Evolutionary conservation across 2,329 filamentous ascomycete genomes (phyloP).

Genomic region (Biscogniauxia mediterranea): DNA sequence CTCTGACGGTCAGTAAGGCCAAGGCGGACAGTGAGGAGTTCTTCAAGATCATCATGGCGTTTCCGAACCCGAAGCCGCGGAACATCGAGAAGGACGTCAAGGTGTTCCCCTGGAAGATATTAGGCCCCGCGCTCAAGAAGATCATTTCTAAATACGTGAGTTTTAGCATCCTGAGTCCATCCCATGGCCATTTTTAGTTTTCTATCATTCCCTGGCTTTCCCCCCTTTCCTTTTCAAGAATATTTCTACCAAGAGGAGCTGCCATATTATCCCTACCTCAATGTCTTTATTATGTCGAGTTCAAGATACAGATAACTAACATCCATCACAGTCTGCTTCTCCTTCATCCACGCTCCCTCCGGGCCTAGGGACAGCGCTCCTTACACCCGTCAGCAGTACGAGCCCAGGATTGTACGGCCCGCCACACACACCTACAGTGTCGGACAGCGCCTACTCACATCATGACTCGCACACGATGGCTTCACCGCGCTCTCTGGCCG

Average conservation of each 20-base stretch:
- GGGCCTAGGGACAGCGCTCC: constrained; percentile 25
- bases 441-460: constrained; percentile 39
- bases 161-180: constrained; percentile 9
- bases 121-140: constrained; percentile 87
- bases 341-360: constrained; percentile 28
- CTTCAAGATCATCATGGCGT: constrained; percentile 99
- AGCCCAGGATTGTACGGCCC: constrained; percentile 33
- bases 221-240: background rate
- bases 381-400: constrained; percentile 34
- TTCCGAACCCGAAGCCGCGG: constrained; percentile 88
- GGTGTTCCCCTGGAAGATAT: constrained; percentile 94
- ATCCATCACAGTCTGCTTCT: constrained; percentile 29
- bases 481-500: constrained; percentile 52
- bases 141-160: constrained; percentile 89
- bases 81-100: constrained; percentile 99
- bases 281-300: too few species aligned
- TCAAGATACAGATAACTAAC: constrained; percentile 9
- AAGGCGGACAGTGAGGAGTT: constrained; percentile 93
- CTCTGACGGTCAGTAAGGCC: constrained; percentile 88
- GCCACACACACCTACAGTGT: constrained; percentile 37
- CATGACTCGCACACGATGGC: constrained; percentile 50
- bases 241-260: too few species aligned
- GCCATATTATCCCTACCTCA: too few species aligned
- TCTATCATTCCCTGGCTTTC: background rate
- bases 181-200: constrained; percentile 2